Evolutionary conservation across 495 filamentous ascomycete species (phyloP), one percentile per base, ranked within the genome.

Genomic region (Oidiodendron maius): DNA sequence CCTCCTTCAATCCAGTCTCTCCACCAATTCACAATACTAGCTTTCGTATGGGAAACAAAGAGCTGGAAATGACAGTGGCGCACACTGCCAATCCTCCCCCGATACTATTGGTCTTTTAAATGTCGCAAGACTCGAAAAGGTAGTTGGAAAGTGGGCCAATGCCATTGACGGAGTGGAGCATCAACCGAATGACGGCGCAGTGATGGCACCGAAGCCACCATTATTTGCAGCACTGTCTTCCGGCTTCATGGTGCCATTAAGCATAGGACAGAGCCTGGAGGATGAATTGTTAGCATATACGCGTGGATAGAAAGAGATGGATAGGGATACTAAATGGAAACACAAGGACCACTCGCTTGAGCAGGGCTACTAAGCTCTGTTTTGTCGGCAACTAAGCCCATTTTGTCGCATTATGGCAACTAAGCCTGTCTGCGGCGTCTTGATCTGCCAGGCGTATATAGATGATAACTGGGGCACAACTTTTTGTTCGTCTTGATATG

Each of bases 401-500:
- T n/a, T n/a, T n/a, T n/a, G n/a, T n/a, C n/a, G n/a, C n/a, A n/a
- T n/a, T n/a, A n/a, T n/a, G n/a, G n/a, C n/a, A n/a, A n/a, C n/a
- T 35, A 4, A 35, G 4, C n/a, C n/a, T n/a, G n/a, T n/a, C n/a
- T n/a, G n/a, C n/a, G n/a, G n/a, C n/a, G n/a, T n/a, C n/a, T n/a
- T n/a, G n/a, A n/a, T n/a, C n/a, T n/a, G n/a, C n/a, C n/a, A n/a
- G n/a, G n/a, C n/a, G n/a, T n/a, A n/a, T n/a, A n/a, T n/a, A n/a
- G n/a, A n/a, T n/a, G n/a, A 30, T 40, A 53, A 8, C 30, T 42
- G 44, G 37, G 21, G 40, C 48, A 58, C 63, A 72, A 91, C 86
- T 91, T 96, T 74, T 95, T 93, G 71, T 96, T 96, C n/a, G 91
- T 96, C 67, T 95, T 95, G 75, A 99, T 99, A 59, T 99, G 93